Conservation (phyloP, 345 rosid species). For the Odontarrhena argentea region DNA sequence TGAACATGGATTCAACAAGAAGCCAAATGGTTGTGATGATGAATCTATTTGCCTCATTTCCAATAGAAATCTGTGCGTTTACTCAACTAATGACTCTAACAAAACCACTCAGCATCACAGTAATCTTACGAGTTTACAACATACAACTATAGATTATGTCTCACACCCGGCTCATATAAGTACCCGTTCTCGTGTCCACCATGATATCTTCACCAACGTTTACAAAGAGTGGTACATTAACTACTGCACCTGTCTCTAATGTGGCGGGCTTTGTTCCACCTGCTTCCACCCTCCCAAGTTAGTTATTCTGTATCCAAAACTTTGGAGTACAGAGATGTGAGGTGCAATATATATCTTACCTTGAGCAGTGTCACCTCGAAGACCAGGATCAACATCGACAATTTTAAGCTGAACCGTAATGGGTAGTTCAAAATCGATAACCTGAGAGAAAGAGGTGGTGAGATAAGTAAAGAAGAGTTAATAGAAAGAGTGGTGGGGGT, state of each 20-base stretch:
- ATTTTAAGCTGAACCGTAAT: slow-evolving; percentile 64
- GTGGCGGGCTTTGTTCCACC: slow-evolving; percentile 83
- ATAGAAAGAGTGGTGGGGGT: neutral
- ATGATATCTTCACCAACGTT: slow-evolving; percentile 59
- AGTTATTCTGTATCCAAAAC: neutral
- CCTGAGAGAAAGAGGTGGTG: slow-evolving; percentile 41
- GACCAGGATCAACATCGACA: slow-evolving; percentile 79
- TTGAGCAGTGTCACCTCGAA: slow-evolving; percentile 80
- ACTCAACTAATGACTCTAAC: slow-evolving; percentile 13
- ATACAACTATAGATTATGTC: neutral
- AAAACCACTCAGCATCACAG: neutral
- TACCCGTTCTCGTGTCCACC: slow-evolving; percentile 84
- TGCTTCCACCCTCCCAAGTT: slow-evolving; percentile 28
- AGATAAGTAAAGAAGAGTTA: neutral
- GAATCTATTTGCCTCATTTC: slow-evolving; percentile 6
- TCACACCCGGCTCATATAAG: slow-evolving; percentile 67
- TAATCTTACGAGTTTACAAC: neutral
- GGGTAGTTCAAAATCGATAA: slow-evolving; percentile 81
- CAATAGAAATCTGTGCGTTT: neutral
- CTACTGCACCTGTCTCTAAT: slow-evolving; percentile 76
- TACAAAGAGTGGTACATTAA: slow-evolving; percentile 71
- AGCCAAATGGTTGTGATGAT: slow-evolving; percentile 9
- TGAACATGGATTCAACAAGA: neutral
- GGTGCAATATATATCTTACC: slow-evolving; percentile 46
- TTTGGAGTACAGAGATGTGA: neutral